A percentile compares a stretch with the other conserved stretches of the same genome.
These are phyloP conservation scores for Phoenix roebelenii DNA, from an alignment of 176 grass and related monocot genomes.

Conservation along the genomic window DNA sequence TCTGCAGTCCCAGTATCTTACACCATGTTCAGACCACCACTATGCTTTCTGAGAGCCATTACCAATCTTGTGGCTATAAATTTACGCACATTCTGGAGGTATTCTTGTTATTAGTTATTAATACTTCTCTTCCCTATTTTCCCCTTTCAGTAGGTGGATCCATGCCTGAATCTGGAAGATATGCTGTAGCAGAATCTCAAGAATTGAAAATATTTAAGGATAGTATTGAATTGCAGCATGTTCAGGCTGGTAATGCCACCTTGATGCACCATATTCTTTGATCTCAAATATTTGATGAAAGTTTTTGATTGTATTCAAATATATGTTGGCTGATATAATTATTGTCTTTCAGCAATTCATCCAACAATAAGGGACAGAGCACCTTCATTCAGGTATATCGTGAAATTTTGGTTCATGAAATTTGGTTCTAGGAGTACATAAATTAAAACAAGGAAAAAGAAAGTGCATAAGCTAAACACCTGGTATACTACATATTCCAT, in stretches of 20 bases:
- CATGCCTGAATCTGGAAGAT: slow-evolving; percentile 32
- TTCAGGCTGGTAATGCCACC: slow-evolving; percentile 13
- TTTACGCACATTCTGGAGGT: too few species aligned
- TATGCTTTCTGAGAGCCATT: too few species aligned
- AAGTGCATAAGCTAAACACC: too few species aligned
- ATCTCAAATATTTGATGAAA: too few species aligned
- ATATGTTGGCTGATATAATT: neutral
- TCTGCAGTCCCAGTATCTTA: too few species aligned
- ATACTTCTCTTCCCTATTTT: slow-evolving; percentile 6
- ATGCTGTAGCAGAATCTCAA: slow-evolving; percentile 54
- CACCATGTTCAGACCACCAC: too few species aligned
- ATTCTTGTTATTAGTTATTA: neutral
- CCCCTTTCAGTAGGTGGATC: slow-evolving; percentile 28
- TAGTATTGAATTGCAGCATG: slow-evolving; percentile 32
- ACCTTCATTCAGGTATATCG: slow-evolving; percentile 61
- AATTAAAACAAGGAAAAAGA: too few species aligned
- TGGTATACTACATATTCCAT: slow-evolving; percentile 2
- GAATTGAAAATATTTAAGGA: slow-evolving; percentile 44
- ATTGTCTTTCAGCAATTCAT: slow-evolving; percentile 17
- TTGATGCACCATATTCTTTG: neutral
- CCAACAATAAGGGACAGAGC: slow-evolving; percentile 39
- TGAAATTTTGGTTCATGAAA: neutral
- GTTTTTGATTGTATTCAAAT: too few species aligned
- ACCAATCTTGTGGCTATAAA: too few species aligned
- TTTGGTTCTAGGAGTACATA: too few species aligned